Conservation (phyloP, 306 rosid genomes). For the Herpetospermum pedunculosum region DNA sequence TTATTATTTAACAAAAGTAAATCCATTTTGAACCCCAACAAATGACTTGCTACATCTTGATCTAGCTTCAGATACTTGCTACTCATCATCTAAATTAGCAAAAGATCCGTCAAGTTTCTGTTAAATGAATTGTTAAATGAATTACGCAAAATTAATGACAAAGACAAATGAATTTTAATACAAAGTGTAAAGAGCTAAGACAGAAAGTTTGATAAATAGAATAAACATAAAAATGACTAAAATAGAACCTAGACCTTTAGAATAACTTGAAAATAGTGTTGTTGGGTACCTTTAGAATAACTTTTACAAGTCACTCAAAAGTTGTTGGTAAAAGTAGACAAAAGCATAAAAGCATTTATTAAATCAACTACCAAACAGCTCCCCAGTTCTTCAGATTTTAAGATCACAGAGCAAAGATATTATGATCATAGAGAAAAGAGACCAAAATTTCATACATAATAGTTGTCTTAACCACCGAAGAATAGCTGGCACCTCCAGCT, state of each 20-base stretch:
- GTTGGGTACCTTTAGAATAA: background rate
- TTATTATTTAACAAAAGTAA: background rate
- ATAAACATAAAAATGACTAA: background rate
- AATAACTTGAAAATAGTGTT: background rate
- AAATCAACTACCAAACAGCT: background rate
- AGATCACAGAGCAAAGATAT: background rate
- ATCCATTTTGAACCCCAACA: background rate
- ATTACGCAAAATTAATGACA: background rate
- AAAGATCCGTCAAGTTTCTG: background rate
- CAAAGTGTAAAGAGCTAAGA: background rate
- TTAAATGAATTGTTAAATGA: background rate
- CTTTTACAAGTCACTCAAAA: background rate
- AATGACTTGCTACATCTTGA: background rate
- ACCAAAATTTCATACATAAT: conserved; percentile 42
- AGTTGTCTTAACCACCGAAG: conserved; percentile 91
- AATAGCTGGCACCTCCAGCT: conserved; percentile 63
- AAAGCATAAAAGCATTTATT: background rate
- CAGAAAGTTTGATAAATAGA: background rate
- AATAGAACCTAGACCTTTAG: background rate
- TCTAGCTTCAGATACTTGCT: background rate
- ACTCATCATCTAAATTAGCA: background rate
- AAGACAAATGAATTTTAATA: background rate
- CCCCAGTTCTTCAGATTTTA: background rate
- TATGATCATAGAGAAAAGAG: background rate
- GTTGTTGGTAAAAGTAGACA: background rate